A percentile compares a stretch with the other conserved stretches of the same genome.
phyloP scores from a whole-genome alignment of 352 stramenopile species.

The Globisporangium apiculatum region DNA sequence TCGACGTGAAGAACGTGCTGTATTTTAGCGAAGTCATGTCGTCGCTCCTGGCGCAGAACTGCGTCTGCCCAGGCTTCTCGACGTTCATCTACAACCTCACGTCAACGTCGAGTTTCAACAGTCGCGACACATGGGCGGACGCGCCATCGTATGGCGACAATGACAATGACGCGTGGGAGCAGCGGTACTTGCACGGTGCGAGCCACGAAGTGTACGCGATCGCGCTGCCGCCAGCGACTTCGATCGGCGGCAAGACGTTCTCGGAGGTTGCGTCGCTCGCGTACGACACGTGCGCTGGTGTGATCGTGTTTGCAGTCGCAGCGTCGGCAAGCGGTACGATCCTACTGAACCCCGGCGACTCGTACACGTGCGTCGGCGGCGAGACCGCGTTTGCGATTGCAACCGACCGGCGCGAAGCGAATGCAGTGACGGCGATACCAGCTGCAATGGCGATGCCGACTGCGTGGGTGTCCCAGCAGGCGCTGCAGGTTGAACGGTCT shows the following conservation, averaged over 20 bases:
- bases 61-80: constrained; percentile 78
- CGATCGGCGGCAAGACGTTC: constrained; percentile 68
- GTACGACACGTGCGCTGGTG: constrained; percentile 65
- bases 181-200: constrained; percentile 63
- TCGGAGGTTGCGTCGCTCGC: constrained; percentile 69
- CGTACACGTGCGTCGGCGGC: constrained; percentile 59
- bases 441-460: constrained; percentile 9
- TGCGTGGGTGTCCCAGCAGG: constrained; percentile 17
- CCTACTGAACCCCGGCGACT: constrained; percentile 69
- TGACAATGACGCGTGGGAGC: constrained; percentile 47
- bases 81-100: constrained; percentile 87
- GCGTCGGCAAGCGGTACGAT: constrained; percentile 34
- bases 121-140: constrained; percentile 6
- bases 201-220: constrained; percentile 81
- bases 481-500: neutral
- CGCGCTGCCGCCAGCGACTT: constrained; percentile 35
- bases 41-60: constrained; percentile 81
- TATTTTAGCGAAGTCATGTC: constrained; percentile 78
- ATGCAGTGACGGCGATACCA: constrained; percentile 29
- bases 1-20: constrained; percentile 70
- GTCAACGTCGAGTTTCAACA: constrained; percentile 67
- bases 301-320: constrained; percentile 72
- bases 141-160: constrained; percentile 11
- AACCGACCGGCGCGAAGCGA: constrained; percentile 43
- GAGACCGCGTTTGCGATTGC: constrained; percentile 76